phyloP scores from a whole-genome alignment of 345 rosid genomes.

The Toxicodendron radicans region DNA sequence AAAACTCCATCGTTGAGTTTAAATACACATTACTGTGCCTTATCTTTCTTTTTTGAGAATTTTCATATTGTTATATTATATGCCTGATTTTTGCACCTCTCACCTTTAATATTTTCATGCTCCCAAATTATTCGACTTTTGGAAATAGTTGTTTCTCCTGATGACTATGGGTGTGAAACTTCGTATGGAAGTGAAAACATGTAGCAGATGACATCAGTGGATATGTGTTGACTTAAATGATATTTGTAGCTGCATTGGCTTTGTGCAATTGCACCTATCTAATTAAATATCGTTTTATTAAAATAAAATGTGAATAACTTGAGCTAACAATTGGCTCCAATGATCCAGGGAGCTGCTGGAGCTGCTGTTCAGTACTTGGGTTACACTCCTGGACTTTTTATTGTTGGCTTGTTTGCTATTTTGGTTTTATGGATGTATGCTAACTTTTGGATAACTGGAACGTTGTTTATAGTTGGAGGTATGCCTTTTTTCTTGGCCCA shows the following conservation, averaged over 20 bases:
- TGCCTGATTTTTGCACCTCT: background rate
- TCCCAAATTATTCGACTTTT: background rate
- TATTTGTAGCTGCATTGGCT: background rate
- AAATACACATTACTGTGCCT: background rate
- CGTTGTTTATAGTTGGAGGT: constrained; percentile 95
- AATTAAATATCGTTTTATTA: background rate
- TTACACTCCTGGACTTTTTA: constrained; percentile 94
- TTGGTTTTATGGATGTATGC: constrained; percentile 96
- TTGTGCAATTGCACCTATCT: background rate
- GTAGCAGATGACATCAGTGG: background rate
- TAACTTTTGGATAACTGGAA: constrained; percentile 96
- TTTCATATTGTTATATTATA: too few species aligned
- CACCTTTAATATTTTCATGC: background rate
- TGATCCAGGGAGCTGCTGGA: constrained; percentile 85
- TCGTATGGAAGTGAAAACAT: background rate
- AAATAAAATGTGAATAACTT: background rate
- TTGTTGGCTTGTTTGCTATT: constrained; percentile 82
- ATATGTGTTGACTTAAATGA: background rate
- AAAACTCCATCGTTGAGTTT: background rate
- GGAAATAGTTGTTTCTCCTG: background rate
- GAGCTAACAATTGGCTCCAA: constrained; percentile 14
- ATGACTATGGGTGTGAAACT: background rate
- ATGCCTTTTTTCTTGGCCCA: constrained; percentile 30
- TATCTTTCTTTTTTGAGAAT: background rate
- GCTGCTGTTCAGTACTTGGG: constrained; percentile 81